Evolutionary conservation across 331 rosid species (phyloP).

Genomic region (Rhamnella rubrinervis): DNA sequence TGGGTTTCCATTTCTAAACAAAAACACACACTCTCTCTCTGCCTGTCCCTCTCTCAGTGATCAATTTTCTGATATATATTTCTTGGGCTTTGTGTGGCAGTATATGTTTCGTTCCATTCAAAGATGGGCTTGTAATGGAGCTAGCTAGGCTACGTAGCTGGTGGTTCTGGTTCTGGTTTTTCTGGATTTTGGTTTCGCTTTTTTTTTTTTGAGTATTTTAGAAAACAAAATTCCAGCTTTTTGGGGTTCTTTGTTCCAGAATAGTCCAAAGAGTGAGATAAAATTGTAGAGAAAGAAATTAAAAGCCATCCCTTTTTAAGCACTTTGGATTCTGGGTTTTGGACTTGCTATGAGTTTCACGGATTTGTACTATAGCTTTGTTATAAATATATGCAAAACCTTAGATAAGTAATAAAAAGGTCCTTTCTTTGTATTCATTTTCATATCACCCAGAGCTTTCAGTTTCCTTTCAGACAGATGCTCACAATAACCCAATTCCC

Average conservation of each 20-base stretch:
- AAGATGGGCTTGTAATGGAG: conserved; percentile 9
- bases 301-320: neutral
- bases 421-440: conserved; percentile 24
- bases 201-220: conserved; percentile 1
- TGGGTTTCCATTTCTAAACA: conserved; percentile 29
- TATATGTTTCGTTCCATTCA: conserved; percentile 30
- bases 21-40: conserved; percentile 24
- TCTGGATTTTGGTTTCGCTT: conserved; percentile 15
- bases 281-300: neutral
- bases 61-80: conserved; percentile 21
- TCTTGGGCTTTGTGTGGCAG: conserved; percentile 35
- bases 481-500: conserved; percentile 16
- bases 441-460: conserved; percentile 27
- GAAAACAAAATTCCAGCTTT: conserved; percentile 6
- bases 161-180: conserved; percentile 11
- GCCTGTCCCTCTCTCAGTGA: neutral
- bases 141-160: neutral
- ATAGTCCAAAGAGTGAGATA: conserved; percentile 1
- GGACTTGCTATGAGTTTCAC: neutral
- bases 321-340: neutral
- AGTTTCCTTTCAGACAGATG: conserved; percentile 14
- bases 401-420: conserved; percentile 6
- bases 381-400: neutral
- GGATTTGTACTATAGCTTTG: no score
- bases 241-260: neutral